These are phyloP conservation scores for Penicillium roqueforti DNA, from an alignment of 495 filamentous ascomycete species.

Conservation along the genomic window DNA sequence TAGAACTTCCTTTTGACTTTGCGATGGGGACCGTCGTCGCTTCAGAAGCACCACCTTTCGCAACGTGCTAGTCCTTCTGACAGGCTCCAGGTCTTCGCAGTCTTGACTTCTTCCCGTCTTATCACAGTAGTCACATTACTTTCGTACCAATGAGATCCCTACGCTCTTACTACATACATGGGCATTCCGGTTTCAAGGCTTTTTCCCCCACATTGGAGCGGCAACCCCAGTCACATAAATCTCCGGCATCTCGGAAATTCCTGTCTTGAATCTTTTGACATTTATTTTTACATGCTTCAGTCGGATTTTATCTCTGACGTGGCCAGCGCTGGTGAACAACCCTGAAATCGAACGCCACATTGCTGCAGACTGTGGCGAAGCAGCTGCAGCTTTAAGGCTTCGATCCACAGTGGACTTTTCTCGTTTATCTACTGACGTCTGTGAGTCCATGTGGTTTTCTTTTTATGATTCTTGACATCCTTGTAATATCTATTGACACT, in stretches of 20 bases:
- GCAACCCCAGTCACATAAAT: conserved; percentile 25
- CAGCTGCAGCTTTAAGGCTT: conserved; percentile 29
- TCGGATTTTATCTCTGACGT: conserved; percentile 22
- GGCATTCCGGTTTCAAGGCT: conserved; percentile 9
- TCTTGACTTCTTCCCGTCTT: conserved; percentile 15
- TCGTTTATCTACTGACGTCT: conserved; percentile 24
- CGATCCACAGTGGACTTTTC: conserved; percentile 27
- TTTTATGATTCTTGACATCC: conserved; percentile 4
- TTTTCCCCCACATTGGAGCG: conserved; percentile 19
- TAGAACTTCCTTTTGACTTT: conserved; percentile 12
- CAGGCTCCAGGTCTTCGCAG: conserved; percentile 15
- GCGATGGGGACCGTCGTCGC: conserved; percentile 8
- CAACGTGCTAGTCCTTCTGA: conserved; percentile 5
- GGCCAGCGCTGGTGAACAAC: conserved; percentile 18
- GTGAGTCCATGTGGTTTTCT: not conserved
- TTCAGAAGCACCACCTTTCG: conserved; percentile 12
- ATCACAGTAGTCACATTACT: conserved; percentile 19
- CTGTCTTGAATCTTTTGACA: conserved; percentile 1
- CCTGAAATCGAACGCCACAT: conserved; percentile 21
- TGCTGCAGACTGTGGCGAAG: conserved; percentile 43
- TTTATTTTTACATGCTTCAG: conserved; percentile 14
- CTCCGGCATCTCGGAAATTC: conserved; percentile 16
- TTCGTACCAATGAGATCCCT: conserved; percentile 29
- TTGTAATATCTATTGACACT: conserved; percentile 14
- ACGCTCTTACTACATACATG: conserved; percentile 25